phyloP scores from a whole-genome alignment of 192 early-diverging fungal species.

The Allomyces macrogynus region DNA sequence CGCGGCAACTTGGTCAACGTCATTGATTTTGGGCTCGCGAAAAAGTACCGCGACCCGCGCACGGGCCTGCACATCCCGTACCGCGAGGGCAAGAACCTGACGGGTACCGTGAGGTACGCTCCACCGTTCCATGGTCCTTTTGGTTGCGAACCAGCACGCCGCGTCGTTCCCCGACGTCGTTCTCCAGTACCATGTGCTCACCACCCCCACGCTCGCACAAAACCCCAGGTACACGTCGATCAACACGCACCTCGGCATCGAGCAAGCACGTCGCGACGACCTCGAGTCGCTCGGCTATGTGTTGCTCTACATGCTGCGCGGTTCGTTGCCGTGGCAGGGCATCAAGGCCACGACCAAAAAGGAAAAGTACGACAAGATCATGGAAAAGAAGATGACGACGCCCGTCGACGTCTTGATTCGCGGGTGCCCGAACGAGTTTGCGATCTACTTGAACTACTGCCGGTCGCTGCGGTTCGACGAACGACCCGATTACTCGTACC shows the following conservation, averaged over 20 bases:
- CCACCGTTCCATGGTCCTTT: no score
- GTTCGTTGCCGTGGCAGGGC: conserved; percentile 41
- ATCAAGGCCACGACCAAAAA: conserved; percentile 43
- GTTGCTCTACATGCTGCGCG: conserved; percentile 41
- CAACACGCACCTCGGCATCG: conserved; percentile 40
- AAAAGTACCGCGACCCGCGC: conserved; percentile 40
- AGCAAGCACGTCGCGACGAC: conserved; percentile 45
- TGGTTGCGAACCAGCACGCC: no score
- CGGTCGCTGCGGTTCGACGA: conserved; percentile 40
- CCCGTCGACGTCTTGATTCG: conserved; percentile 33
- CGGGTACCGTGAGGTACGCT: conserved; percentile 35
- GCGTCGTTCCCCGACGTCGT: no score
- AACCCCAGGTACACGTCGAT: conserved; percentile 28
- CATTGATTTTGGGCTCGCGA: conserved; percentile 44
- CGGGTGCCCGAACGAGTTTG: conserved; percentile 40
- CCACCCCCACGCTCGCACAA: no score
- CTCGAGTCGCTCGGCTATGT: conserved; percentile 44
- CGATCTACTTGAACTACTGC: conserved; percentile 40
- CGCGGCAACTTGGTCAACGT: conserved; percentile 43
- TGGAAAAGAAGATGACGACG: conserved; percentile 53
- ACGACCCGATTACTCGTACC: conserved; percentile 41
- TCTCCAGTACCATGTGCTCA: no score
- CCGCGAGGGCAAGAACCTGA: conserved; percentile 43
- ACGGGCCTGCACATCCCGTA: conserved; percentile 45
- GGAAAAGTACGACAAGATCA: conserved; percentile 46